Percentiles rank a stretch among this genome's conserved stretches.
Conservation (phyloP, 495 filamentous ascomycete genomes). For the Viridothelium virens region DNA sequence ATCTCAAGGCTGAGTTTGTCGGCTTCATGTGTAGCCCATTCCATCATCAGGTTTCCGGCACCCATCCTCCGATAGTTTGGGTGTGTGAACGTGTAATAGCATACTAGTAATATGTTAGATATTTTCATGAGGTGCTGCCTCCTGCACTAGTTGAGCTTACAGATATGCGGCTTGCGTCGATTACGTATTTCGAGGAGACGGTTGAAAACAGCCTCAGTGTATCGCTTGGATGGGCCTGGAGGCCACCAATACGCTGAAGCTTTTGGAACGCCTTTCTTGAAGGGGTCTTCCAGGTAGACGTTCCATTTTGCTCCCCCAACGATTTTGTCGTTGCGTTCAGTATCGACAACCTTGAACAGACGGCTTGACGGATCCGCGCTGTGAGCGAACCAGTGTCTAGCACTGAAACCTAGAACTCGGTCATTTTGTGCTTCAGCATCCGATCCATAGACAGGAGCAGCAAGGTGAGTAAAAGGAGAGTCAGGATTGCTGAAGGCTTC, state of each 20-base stretch:
- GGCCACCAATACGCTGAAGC: slow-evolving; percentile 6
- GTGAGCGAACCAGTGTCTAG: background rate
- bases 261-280: background rate
- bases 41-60: background rate
- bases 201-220: background rate
- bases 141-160: background rate
- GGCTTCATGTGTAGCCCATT: background rate
- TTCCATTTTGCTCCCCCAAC: slow-evolving; percentile 3
- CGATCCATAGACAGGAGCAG: background rate
- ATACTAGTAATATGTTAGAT: background rate
- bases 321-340: background rate
- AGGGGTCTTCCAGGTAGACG: background rate
- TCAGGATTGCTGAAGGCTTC: slow-evolving; percentile 3
- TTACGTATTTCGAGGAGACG: background rate
- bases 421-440: background rate
- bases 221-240: slow-evolving; percentile 1
- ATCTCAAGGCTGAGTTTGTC: slow-evolving; percentile 2
- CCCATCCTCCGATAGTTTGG: background rate
- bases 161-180: slow-evolving; percentile 1
- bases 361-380: background rate
- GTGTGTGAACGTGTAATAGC: slow-evolving; percentile 9
- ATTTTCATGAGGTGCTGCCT: background rate
- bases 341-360: slow-evolving; percentile 1
- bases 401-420: background rate
- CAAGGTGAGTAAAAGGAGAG: slow-evolving; percentile 1